Base-by-base conservation (phyloP, 2,329 filamentous ascomycete species). In the Coniochaeta hoffmannii region DNA sequence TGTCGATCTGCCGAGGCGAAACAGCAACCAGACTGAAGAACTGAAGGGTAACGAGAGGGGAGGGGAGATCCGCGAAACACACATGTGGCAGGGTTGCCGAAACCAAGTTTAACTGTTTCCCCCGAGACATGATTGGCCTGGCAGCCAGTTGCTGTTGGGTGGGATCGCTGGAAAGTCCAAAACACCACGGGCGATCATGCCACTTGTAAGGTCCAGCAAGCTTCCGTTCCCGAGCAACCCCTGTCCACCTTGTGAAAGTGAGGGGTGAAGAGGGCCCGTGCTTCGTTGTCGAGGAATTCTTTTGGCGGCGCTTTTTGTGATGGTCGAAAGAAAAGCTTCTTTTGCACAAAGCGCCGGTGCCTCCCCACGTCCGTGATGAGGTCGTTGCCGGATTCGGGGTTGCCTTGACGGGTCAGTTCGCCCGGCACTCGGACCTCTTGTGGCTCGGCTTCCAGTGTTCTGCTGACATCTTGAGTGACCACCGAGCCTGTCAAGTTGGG, bases 171-270 rank as follows among this genome's bases (percentile, higher is more conserved):
- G 24, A 28, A 32, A 32, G 30, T 22, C 2, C 26, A 2, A 46
- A 46, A 46, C 41, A 26, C 19, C 11, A 28, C 15, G n/a, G 41
- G 41, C 41, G 41, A 46, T 46, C 41, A 28, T 46, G 41, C 41
- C 41, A 46, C 41, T 15, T 28, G 41, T 28, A 12, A 11, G 19
- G n/a, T 22, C 38, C 19, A 17, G 19, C 8, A 44, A 32, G 7
- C 30, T 12, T 7, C 34, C 12, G 34, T 12, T 7, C 19, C 11
- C 19, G n/a, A 46, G 41, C n/a, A 46, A 17, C 11, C 22, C 41
- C 41, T 46, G 41, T n/a, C n/a, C n/a, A n/a, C n/a, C 41, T 46
- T 28, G 41, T 46, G 41, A 46, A 46, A 46, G n/a, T 46, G 41
- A 46, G 41, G 41, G 41, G 41, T 8, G 11, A 28, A 5, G 41